phyloP scores from a whole-genome alignment of 257 asterid species.

The Solanum clarkiae region DNA sequence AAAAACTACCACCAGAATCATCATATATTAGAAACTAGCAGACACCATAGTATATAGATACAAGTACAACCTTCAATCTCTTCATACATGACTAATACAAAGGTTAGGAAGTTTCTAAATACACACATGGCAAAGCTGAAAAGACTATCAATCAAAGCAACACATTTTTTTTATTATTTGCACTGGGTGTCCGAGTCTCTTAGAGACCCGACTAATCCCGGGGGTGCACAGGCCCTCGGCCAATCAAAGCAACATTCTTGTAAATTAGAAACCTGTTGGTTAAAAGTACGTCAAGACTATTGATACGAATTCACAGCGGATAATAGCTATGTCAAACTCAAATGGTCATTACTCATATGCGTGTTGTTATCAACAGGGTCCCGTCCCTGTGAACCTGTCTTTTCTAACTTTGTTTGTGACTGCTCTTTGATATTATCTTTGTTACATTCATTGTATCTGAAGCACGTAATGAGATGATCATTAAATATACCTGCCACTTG shows the following conservation, averaged over 20 bases:
- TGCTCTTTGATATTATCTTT: constrained; percentile 4
- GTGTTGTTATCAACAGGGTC: constrained; percentile 7
- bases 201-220: too few relatives aligned
- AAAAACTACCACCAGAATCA: neutral
- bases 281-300: neutral
- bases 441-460: constrained; percentile 44
- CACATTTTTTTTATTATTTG: neutral
- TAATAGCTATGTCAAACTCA: neutral
- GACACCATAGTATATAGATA: neutral
- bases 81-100: neutral
- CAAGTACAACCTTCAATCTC: neutral
- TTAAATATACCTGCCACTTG: constrained; percentile 66
- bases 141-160: neutral
- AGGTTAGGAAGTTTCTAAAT: neutral
- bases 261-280: neutral
- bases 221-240: too few relatives aligned
- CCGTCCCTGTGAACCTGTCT: neutral
- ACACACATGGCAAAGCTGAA: neutral
- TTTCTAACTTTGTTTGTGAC: constrained; percentile 1
- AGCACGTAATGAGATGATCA: constrained; percentile 59
- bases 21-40: neutral
- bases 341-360: constrained; percentile 1
- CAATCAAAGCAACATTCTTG: neutral
- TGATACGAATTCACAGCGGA: neutral
- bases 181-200: too few relatives aligned